phyloP scores from a whole-genome alignment of 2,329 filamentous ascomycete genomes.

The Clonostachys sp. region DNA sequence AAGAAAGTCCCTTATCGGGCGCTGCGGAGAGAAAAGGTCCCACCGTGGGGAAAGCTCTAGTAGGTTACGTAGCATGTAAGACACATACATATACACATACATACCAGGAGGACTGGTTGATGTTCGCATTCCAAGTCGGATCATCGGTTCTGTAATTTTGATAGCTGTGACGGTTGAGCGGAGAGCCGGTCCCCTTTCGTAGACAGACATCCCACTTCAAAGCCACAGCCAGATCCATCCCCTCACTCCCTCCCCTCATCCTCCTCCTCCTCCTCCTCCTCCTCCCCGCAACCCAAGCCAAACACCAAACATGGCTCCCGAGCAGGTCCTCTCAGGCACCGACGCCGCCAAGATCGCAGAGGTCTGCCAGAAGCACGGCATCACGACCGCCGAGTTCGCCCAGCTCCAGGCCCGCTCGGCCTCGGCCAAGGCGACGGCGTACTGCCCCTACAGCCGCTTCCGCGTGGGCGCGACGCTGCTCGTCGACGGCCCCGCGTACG shows the following conservation, averaged over 20 bases:
- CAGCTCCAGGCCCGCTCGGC: constrained; percentile 58
- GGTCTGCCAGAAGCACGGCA: constrained; percentile 26
- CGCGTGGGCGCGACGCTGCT: constrained; percentile 83
- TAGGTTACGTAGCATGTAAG: too few species aligned
- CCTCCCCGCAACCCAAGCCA: neutral
- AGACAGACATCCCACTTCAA: too few species aligned
- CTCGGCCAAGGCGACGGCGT: constrained; percentile 72
- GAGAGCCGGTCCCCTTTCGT: too few species aligned
- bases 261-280: neutral
- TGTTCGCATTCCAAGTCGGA: too few species aligned
- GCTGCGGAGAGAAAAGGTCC: too few species aligned
- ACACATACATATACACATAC: too few species aligned
- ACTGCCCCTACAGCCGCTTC: constrained; percentile 93
- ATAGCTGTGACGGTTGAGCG: too few species aligned
- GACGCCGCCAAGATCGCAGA: constrained; percentile 17
- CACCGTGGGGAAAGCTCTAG: too few species aligned
- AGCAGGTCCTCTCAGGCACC: constrained; percentile 12
- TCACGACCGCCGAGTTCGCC: constrained; percentile 61
- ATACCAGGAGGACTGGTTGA: too few species aligned
- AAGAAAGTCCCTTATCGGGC: too few species aligned
- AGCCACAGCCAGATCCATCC: too few species aligned
- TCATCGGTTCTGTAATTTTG: too few species aligned
- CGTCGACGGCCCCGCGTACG: constrained; percentile 16
- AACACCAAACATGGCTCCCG: neutral
- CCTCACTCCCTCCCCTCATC: neutral